Conservation (phyloP, 2,329 filamentous ascomycete species). For the Malbranchea cinnamomea region DNA sequence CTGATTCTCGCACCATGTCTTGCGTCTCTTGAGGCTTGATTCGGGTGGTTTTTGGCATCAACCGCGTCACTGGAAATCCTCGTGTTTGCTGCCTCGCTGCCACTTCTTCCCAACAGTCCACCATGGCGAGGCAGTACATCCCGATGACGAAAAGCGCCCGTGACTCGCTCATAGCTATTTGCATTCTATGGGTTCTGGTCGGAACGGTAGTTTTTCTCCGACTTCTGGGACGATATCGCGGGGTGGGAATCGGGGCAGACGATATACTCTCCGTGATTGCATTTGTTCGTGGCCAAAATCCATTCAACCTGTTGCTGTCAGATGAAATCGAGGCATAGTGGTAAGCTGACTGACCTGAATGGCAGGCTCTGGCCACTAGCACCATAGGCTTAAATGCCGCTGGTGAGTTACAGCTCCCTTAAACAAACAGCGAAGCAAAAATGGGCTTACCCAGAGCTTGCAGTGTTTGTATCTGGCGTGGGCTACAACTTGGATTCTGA, state of each 20-base stretch:
- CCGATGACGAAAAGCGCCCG: slow-evolving; percentile 2
- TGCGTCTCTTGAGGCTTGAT: too few species aligned
- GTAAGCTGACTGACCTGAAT: neutral
- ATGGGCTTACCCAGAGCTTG: neutral
- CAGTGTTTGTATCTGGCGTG: slow-evolving; percentile 3
- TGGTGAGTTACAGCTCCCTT: neutral
- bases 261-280: slow-evolving; percentile 1
- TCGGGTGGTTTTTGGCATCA: too few species aligned
- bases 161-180: slow-evolving; percentile 3
- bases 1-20: too few species aligned
- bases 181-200: slow-evolving; percentile 1
- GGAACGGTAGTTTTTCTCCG: slow-evolving; percentile 1
- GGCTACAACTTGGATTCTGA: neutral
- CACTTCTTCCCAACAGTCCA: neutral
- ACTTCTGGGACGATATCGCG: slow-evolving; percentile 2
- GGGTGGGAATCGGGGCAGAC: neutral
- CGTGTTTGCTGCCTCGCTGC: neutral
- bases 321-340: neutral
- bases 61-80: too few species aligned
- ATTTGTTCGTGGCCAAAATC: neutral
- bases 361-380: slow-evolving; percentile 1
- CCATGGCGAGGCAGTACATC: neutral
- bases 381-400: slow-evolving; percentile 1
- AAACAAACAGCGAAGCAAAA: neutral
- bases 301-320: too few species aligned